phyloP scores from a whole-genome alignment of 2,329 filamentous ascomycete species.

The Didymella pinodella region DNA sequence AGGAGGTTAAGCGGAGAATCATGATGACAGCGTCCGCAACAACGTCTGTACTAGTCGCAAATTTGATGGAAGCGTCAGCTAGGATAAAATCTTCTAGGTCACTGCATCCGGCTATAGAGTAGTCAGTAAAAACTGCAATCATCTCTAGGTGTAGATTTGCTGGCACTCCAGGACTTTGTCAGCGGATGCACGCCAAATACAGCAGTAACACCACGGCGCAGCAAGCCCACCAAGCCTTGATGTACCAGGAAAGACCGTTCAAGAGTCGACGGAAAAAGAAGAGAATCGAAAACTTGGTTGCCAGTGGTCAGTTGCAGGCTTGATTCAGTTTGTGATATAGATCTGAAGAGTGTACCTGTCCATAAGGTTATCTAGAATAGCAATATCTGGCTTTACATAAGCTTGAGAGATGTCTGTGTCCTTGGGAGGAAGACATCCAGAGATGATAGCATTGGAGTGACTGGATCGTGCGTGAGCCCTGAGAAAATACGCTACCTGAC shows the following conservation, averaged over 20 bases:
- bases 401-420: neutral
- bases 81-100: constrained; percentile 1
- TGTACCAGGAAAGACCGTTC: neutral
- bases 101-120: neutral
- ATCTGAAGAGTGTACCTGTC: neutral
- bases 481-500: neutral
- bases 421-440: neutral
- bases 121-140: neutral
- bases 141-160: neutral
- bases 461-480: neutral
- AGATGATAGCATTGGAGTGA: constrained; percentile 6
- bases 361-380: neutral
- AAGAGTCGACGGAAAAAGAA: neutral
- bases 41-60: constrained; percentile 14
- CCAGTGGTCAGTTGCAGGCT: neutral
- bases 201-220: constrained; percentile 13
- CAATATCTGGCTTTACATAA: neutral
- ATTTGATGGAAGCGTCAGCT: constrained; percentile 10
- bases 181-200: constrained; percentile 16
- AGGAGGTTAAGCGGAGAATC: constrained; percentile 39
- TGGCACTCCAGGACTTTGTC: constrained; percentile 7
- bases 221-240: neutral
- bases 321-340: no score
- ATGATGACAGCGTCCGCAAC: constrained; percentile 30
- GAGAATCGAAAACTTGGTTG: neutral